Evolutionary conservation across 2,329 filamentous ascomycete genomes (phyloP).

Genomic region (Aureobasidium sp.): DNA sequence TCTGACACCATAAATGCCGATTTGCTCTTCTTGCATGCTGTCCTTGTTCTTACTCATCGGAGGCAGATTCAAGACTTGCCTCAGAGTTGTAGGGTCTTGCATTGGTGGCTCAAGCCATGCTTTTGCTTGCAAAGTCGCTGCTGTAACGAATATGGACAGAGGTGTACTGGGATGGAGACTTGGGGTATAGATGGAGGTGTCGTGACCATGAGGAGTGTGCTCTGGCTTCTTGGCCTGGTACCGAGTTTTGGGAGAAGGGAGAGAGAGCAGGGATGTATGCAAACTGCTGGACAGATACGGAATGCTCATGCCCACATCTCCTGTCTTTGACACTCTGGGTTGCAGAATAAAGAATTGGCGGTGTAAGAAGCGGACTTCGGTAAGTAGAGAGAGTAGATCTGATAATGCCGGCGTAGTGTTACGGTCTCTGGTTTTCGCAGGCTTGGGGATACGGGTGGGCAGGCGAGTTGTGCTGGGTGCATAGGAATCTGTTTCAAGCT

Average conservation of each 20-base stretch:
- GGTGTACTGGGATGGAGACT: neutral
- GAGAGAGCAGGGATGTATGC: neutral
- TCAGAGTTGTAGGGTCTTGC: neutral
- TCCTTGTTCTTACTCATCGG: neutral
- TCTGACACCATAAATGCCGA: neutral
- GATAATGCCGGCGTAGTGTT: neutral
- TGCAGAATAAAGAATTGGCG: slow-evolving; percentile 9
- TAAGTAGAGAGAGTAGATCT: slow-evolving; percentile 2
- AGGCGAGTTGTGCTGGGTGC: neutral
- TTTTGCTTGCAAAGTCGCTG: neutral
- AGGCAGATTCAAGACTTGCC: neutral
- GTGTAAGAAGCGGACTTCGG: slow-evolving; percentile 5
- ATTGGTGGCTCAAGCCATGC: neutral
- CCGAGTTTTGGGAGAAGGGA: neutral
- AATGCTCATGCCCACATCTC: neutral
- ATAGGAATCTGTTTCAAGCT: neutral
- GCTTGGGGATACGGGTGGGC: neutral
- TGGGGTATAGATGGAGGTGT: neutral
- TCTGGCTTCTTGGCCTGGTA: neutral
- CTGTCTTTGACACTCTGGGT: neutral
- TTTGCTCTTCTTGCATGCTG: neutral
- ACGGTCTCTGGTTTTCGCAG: no score
- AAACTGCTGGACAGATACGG: neutral
- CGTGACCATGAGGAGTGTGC: neutral
- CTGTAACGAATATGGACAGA: neutral